Percentiles rank a stretch among this genome's conserved stretches.
Evolutionary conservation across 768 basidiomycete species (phyloP).

Genomic region (Psilocybe sp.): DNA sequence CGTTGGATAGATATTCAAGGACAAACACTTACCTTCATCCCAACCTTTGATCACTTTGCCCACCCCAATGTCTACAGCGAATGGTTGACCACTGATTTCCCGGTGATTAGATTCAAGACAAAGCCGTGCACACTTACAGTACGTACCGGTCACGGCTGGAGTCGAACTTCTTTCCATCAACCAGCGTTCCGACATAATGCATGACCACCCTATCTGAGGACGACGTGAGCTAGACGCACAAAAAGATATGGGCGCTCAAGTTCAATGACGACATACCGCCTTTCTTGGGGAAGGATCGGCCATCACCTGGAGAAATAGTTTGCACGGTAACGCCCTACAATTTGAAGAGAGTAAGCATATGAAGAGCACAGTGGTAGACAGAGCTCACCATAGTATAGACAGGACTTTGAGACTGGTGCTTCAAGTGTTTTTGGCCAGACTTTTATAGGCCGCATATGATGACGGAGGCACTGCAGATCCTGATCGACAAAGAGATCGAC

Average conservation of each 20-base stretch:
- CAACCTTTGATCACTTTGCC: conserved; percentile 88
- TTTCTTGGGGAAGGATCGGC: conserved; percentile 56
- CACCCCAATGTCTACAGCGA: conserved; percentile 69
- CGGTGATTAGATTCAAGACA: not conserved
- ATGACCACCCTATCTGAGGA: conserved; percentile 65
- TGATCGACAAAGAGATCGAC: too few relatives aligned
- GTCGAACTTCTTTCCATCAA: conserved; percentile 66
- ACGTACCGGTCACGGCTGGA: conserved; percentile 73
- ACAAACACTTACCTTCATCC: conserved; percentile 70
- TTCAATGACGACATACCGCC: conserved; percentile 52
- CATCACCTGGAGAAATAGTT: conserved; percentile 56
- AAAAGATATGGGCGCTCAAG: conserved; percentile 8
- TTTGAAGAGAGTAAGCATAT: not conserved
- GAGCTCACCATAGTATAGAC: conserved; percentile 14
- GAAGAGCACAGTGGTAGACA: not conserved
- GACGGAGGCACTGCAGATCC: too few relatives aligned
- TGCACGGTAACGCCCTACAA: conserved; percentile 71
- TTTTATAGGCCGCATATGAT: too few relatives aligned
- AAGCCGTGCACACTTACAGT: conserved; percentile 4
- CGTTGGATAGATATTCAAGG: not conserved
- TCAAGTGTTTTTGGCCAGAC: too few relatives aligned
- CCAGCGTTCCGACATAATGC: conserved; percentile 76
- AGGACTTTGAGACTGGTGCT: too few relatives aligned
- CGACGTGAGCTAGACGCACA: conserved; percentile 12
- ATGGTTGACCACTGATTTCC: conserved; percentile 48